Evolutionary conservation across 345 rosid genomes (phyloP), one percentile per base, ranked within the genome.

Genomic region (Anastatica hierochuntica): DNA sequence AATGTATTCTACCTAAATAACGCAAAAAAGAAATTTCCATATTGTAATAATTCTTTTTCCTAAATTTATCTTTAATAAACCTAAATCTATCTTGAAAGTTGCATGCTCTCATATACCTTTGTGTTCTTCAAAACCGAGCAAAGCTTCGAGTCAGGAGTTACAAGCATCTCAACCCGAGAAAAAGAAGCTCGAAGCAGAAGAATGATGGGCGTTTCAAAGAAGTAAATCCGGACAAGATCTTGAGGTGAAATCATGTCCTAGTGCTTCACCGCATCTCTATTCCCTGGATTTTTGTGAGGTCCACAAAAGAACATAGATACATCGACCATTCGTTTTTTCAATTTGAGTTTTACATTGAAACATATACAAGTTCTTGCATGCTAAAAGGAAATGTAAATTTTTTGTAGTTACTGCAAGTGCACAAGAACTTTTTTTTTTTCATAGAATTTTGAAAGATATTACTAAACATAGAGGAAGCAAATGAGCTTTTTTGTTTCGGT

Each of bases 71-170:
- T n/a, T n/a, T n/a, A n/a, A n/a, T n/a, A n/a, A n/a, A n/a, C n/a
- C n/a, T n/a, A n/a, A n/a, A n/a, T n/a, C n/a, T n/a, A n/a, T n/a
- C 47, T 51, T 92, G 53, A 70, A 46, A 31, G 67, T 74, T 16
- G 96, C 85, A n/a, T 92, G 83, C 65, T 74, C 82, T 71, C 97
- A 79, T 69, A 56, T 76, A 47, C 77, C 75, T 8, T n/a, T 70
- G 20, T 46, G 53, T 34, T 52, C 79, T 48, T 60, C 51, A 9
- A 69, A 60, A 14, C 45, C 59, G 2, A 56, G 64, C 43, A 54
- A 61, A 15, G 55, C 63, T 38, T 37, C 48, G 20, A 72, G 43
- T 14, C 53, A n/a, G 33, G 67, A 58, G n/a, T 41, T 44, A 44
- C 37, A n/a, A 31, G 76, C n/a, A n/a, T n/a, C n/a, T n/a, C n/a